phyloP scores from a whole-genome alignment of 305 asterid species.

The Coffea humblotiana region DNA sequence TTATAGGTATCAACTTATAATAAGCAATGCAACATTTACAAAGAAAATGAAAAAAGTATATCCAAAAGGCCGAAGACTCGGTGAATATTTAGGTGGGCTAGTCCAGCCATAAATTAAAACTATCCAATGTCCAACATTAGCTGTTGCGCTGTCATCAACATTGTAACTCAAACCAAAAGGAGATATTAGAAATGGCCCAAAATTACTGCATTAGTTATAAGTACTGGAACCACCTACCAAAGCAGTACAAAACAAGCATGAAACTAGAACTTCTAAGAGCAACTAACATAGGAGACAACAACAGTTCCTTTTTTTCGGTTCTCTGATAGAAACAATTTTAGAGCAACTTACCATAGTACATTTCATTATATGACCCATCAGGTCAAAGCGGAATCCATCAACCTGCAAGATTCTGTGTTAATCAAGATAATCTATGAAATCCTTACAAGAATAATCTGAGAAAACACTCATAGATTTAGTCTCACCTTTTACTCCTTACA shows the following conservation, averaged over 20 bases:
- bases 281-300: background rate
- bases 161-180: no score
- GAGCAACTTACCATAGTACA: conserved; percentile 73
- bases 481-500: no score
- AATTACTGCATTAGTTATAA: background rate
- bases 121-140: no score
- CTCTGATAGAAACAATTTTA: background rate
- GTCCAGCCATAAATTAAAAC: no score
- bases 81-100: no score
- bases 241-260: background rate
- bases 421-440: conserved; percentile 11
- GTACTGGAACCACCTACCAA: background rate
- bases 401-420: conserved; percentile 55
- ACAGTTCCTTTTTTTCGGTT: no score
- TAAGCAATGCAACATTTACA: no score
- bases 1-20: no score
- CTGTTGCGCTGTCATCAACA: no score
- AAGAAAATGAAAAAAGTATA: no score
- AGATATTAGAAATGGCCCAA: no score
- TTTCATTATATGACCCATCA: conserved; percentile 98
- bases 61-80: no score
- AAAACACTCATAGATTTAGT: background rate
- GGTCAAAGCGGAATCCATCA: conserved; percentile 98
- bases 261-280: background rate
- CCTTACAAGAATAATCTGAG: conserved; percentile 6